Percentiles rank a stretch among this genome's conserved stretches.
These are phyloP conservation scores for Linaria vulgaris DNA, from an alignment of 257 asterid genomes.

Conservation along the genomic window DNA sequence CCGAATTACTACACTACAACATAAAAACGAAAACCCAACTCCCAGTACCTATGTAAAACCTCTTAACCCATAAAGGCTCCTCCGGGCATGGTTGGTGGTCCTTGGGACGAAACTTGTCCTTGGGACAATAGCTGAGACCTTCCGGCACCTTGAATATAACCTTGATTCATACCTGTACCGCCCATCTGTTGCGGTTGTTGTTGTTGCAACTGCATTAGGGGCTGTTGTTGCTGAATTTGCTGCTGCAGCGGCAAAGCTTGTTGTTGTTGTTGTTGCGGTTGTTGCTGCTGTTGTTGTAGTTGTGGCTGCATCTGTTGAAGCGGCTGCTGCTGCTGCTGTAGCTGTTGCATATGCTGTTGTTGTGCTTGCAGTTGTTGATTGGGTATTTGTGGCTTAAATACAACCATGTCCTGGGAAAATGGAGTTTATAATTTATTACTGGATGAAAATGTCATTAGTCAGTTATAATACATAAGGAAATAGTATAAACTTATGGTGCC, in stretches of 20 bases:
- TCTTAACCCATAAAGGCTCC: slow-evolving; percentile 61
- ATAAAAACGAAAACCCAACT: too few relatives aligned
- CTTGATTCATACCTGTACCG: slow-evolving; percentile 61
- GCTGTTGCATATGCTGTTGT: slow-evolving; percentile 33
- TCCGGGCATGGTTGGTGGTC: slow-evolving; percentile 58
- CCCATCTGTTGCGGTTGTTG: slow-evolving; percentile 53
- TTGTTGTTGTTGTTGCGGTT: slow-evolving; percentile 35
- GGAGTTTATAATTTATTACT: not conserved
- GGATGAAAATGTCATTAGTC: too few relatives aligned
- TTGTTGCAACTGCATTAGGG: slow-evolving; percentile 36
- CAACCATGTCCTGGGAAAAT: slow-evolving; percentile 75
- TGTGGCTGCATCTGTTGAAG: slow-evolving; percentile 32
- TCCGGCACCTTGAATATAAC: slow-evolving; percentile 67
- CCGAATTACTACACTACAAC: too few relatives aligned
- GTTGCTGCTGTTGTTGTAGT: slow-evolving; percentile 36
- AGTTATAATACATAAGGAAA: not conserved
- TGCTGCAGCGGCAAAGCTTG: slow-evolving; percentile 33
- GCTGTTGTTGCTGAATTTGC: slow-evolving; percentile 26
- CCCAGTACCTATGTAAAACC: too few relatives aligned
- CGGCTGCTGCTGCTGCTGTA: slow-evolving; percentile 26
- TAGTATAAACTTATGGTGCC: not conserved
- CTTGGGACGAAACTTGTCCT: slow-evolving; percentile 81
- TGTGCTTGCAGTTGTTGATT: slow-evolving; percentile 39
- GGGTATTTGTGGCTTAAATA: slow-evolving; percentile 71
- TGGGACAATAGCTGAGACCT: slow-evolving; percentile 67